Percentiles rank a stretch among this genome's conserved stretches.
These are phyloP conservation scores for Lecanicillium sp. DNA, from an alignment of 2,329 filamentous ascomycete species.

Conservation along the genomic window DNA sequence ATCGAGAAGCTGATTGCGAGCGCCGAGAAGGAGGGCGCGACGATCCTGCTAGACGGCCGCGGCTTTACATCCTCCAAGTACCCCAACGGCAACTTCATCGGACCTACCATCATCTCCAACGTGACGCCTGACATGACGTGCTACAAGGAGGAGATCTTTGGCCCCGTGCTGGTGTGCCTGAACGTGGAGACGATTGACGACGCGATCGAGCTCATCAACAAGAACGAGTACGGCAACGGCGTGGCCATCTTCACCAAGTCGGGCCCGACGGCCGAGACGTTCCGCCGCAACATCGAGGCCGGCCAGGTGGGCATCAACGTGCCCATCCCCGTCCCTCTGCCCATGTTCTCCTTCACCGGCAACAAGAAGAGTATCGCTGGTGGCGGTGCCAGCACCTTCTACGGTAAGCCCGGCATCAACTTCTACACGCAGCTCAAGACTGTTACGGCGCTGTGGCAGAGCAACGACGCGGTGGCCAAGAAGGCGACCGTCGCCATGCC, in stretches of 20 bases:
- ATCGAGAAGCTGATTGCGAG: conserved; percentile 71
- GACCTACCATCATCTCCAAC: conserved; percentile 75
- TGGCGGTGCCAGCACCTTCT: conserved; percentile 89
- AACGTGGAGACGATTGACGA: conserved; percentile 74
- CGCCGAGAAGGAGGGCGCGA: conserved; percentile 75
- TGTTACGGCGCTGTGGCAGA: conserved; percentile 86
- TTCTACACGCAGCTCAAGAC: conserved; percentile 99
- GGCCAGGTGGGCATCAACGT: conserved; percentile 85
- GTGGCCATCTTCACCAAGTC: conserved; percentile 78
- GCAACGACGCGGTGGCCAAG: conserved; percentile 74
- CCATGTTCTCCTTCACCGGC: conserved; percentile 67
- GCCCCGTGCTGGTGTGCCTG: conserved; percentile 75
- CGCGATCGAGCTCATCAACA: conserved; percentile 75
- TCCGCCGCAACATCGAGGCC: conserved; percentile 76
- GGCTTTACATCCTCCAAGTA: conserved; percentile 71
- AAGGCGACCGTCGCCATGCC: conserved; percentile 91
- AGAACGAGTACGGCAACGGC: conserved; percentile 82
- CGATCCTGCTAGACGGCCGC: conserved; percentile 74
- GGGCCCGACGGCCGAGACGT: conserved; percentile 69
- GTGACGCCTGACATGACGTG: conserved; percentile 77
- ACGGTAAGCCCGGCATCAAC: conserved; percentile 83
- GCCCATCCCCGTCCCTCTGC: conserved; percentile 65
- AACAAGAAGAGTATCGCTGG: conserved; percentile 90
- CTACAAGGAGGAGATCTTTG: conserved; percentile 82
- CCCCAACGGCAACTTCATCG: conserved; percentile 80